These are phyloP conservation scores for Fusarium sacchari DNA, from an alignment of 2,329 filamentous ascomycete species.

Conservation along the genomic window DNA sequence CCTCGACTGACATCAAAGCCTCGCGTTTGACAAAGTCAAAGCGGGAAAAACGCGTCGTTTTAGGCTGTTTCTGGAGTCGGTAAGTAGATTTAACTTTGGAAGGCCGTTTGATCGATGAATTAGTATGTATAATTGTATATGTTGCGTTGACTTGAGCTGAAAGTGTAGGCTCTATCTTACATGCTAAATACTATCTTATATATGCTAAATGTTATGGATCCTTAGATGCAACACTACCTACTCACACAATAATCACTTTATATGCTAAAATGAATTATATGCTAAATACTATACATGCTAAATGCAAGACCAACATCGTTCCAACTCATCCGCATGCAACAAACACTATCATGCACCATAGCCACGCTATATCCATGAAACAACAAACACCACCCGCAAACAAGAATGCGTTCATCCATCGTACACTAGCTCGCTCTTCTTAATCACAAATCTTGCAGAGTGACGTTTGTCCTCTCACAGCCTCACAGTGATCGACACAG, in stretches of 20 bases:
- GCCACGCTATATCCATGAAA: constrained; percentile 2
- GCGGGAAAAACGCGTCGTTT: neutral
- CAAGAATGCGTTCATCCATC: neutral
- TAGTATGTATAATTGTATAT: neutral
- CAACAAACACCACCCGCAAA: neutral
- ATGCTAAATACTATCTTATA: neutral
- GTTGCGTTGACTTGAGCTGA: neutral
- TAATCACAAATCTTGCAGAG: neutral
- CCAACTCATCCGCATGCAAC: neutral
- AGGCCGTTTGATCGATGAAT: neutral
- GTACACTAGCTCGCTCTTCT: neutral
- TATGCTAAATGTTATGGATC: neutral
- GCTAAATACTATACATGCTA: neutral
- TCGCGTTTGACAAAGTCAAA: neutral
- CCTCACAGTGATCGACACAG: constrained; percentile 15
- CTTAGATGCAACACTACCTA: neutral
- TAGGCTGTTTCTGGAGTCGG: neutral
- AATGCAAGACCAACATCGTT: neutral
- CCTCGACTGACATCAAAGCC: neutral
- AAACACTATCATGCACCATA: neutral
- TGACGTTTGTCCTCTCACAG: constrained; percentile 1
- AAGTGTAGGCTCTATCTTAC: neutral
- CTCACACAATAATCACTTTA: neutral
- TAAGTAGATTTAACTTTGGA: neutral
- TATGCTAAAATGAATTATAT: neutral